These are phyloP conservation scores for Hansenula lynferdii DNA, from an alignment of 1,139 yeast species.

Conservation along the genomic window DNA sequence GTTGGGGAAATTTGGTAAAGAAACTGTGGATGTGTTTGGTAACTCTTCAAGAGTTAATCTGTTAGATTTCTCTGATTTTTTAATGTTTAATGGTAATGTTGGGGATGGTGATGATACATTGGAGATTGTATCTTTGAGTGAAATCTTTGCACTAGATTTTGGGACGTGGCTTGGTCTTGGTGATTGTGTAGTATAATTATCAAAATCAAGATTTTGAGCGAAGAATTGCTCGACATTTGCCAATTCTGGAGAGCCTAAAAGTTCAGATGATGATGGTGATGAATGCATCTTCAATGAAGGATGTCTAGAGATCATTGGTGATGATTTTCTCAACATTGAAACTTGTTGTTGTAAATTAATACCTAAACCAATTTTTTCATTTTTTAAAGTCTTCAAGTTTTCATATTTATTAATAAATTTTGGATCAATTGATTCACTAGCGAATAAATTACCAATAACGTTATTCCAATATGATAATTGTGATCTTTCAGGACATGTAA, in stretches of 20 bases:
- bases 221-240: conserved; percentile 11
- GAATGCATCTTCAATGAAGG: conserved; percentile 7
- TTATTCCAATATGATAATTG: conserved; percentile 20
- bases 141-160: conserved; percentile 13
- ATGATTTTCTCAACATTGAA: conserved; percentile 13
- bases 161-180: not conserved
- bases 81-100: conserved; percentile 3
- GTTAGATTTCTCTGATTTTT: not conserved
- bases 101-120: conserved; percentile 1
- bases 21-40: conserved; percentile 2
- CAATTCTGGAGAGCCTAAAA: conserved; percentile 3
- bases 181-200: not conserved
- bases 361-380: conserved; percentile 17
- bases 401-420: conserved; percentile 7
- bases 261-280: conserved; percentile 6
- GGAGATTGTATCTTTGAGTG: not conserved
- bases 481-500: conserved; percentile 18
- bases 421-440: conserved; percentile 1
- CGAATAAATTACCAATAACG: conserved; percentile 1
- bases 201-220: conserved; percentile 7
- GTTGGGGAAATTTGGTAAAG: conserved; percentile 3
- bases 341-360: conserved; percentile 2
- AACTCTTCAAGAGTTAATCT: not conserved
- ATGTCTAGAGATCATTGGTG: conserved; percentile 13
- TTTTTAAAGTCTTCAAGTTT: conserved; percentile 9